Evolutionary conservation across 495 filamentous ascomycete species (phyloP), one percentile per base, ranked within the genome.

Genomic region (Penicillium lividum): DNA sequence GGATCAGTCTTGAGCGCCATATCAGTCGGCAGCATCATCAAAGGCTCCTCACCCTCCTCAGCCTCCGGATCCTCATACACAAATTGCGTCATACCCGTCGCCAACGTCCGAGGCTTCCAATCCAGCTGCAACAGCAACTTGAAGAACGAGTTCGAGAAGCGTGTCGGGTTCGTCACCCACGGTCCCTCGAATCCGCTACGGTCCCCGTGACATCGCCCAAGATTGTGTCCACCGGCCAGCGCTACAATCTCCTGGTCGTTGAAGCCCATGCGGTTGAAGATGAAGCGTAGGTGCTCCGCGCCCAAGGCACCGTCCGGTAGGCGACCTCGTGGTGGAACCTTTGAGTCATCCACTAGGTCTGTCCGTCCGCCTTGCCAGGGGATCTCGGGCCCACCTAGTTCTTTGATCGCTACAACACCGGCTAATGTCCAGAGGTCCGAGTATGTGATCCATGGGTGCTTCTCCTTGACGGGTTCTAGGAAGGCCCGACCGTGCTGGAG

Each of bases 221-320:
- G 70, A 56, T 80, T 86, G 60, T 86, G 83, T 54, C 83, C 85
- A n/a, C 85, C 83, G 10, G 75, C 60, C 63, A 86, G 58, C 25
- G 82, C 84, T 3, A 88, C 84, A 47, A 86, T 86, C 70, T 88
- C 83, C 64, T 80, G 81, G 61, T 88, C 82, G 59, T 79, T 77
- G 72, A 86, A 86, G n/a, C 84, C 82, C 84, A 86, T 86, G 27
- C 82, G 78, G 64, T 80, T 73, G 68, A 86, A 86, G 65, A 88
- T 78, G 59, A 68, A 69, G 3, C 84, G 77, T 48, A 88, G 61
- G 62, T 88, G 83, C 27, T 82, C 82, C 18, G 82, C 75, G 36
- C 83, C 85, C 54, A 78, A 76, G 2, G 84, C 77, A n/a, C 68
- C 84, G 59, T 86, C 84, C 1, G 84, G 85, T 15, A 86, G 68